Base-by-base conservation (phyloP, 345 rosid genomes). In the Conringia planisiliqua region DNA sequence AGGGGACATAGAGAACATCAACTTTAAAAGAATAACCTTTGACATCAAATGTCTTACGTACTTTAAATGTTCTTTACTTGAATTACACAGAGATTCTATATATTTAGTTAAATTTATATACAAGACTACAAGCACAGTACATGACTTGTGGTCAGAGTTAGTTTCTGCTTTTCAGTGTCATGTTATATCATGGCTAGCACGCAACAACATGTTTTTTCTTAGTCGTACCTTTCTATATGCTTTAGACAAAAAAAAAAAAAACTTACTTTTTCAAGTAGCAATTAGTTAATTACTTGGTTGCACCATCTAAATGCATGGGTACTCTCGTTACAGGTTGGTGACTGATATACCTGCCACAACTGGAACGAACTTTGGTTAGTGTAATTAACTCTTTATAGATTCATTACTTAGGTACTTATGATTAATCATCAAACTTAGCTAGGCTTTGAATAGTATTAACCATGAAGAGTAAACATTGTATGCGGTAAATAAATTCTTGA, bases 281-380 rank as follows among this genome's bases (percentile, higher is more conserved):
- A 3, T 18, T 46, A 54, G 54, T 14, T 54, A 46, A 55, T 55
- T 20, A 40, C 32, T 6, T 55, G 4, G 5, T 64, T 8, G 17
- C 65, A 3, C 5, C 2, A 32, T 27, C 3, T 32, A 2, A 32
- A 33, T 56, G 59, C 35, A 32, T 32, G 35, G 40, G 3, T 58
- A 42, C 11, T 35, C 11, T 47, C 22, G 50, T 68, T 61, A 22
- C 59, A 77, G 80, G 80, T 71, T 70, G 72, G 80, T 77, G 44
- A 77, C 80, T 64, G 80, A 77, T 71, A 77, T 77, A 32, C 80
- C 80, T 35, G 80, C 80, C 2, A 77, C 76, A 62, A 77, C 76
- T 13, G 80, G 80, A 63, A 38, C 80, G 46, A 18, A 20, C 7
- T 77, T 77, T 71, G 80, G 80, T 77, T 22, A 71, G 80, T 77